Percentiles rank a stretch among this genome's conserved stretches.
These are phyloP conservation scores for Kondoa subrosea DNA, from an alignment of 768 basidiomycete genomes.

Conservation along the genomic window DNA sequence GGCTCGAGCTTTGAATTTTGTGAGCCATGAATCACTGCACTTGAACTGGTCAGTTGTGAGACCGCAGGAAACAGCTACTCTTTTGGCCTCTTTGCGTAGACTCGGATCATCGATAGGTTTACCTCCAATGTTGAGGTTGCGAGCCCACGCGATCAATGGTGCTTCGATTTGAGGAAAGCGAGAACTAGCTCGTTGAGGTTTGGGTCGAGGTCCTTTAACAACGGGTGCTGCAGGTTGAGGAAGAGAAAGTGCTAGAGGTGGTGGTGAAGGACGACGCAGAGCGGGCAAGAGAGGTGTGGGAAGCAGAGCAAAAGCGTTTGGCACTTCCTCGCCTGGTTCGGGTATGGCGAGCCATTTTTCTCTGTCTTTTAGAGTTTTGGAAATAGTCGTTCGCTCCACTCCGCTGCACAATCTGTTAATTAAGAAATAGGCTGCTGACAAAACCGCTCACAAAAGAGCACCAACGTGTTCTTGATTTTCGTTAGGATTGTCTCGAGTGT, in stretches of 20 bases:
- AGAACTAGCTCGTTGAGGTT: conserved; percentile 33
- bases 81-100: conserved; percentile 50
- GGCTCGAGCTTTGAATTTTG: conserved; percentile 73
- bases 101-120: conserved; percentile 48
- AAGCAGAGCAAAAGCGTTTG: not conserved
- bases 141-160: conserved; percentile 21
- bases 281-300: not conserved
- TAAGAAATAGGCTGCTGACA: not conserved
- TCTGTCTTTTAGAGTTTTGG: conserved; percentile 75
- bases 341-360: conserved; percentile 48
- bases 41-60: conserved; percentile 55
- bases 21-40: conserved; percentile 80
- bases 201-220: conserved; percentile 46
- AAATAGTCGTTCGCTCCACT: conserved; percentile 82
- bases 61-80: conserved; percentile 42
- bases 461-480: conserved; percentile 74
- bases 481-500: conserved; percentile 37
- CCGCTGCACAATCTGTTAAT: conserved; percentile 28
- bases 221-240: conserved; percentile 1
- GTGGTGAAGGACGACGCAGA: not conserved
- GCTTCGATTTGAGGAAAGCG: conserved; percentile 54
- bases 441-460: conserved; percentile 35
- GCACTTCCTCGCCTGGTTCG: conserved; percentile 3
- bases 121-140: conserved; percentile 6
- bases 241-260: too few species aligned